A percentile compares a stretch with the other conserved stretches of the same genome.
phyloP scores from a whole-genome alignment of 192 early-diverging fungal genomes.

The Coemansia sp. region DNA sequence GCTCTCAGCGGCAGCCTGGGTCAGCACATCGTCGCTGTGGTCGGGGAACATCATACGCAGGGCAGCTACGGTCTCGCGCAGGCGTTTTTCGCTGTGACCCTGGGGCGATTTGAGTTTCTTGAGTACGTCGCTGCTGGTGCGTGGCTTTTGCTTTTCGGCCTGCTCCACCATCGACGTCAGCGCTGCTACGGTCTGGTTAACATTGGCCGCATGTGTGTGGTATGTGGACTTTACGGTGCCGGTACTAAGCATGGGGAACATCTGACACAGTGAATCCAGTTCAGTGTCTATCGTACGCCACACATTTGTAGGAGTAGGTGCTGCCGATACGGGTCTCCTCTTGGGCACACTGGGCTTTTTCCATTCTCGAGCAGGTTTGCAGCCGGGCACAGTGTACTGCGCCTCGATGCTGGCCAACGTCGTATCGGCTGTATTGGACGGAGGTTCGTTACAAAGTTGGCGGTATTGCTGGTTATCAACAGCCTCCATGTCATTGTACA shows the following conservation, averaged over 20 bases:
- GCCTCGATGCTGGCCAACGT: conserved; percentile 33
- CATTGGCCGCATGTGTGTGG: conserved; percentile 38
- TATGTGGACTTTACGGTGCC: conserved; percentile 35
- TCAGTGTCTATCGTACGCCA: conserved; percentile 42
- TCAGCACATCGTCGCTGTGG: conserved; percentile 10
- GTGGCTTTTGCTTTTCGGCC: neutral
- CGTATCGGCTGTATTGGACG: neutral
- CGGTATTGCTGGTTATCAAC: conserved; percentile 36
- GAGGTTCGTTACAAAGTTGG: neutral
- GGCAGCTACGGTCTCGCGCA: neutral
- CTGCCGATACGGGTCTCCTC: neutral
- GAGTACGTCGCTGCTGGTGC: neutral
- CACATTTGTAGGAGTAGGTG: conserved; percentile 22
- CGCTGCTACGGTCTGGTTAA: conserved; percentile 11
- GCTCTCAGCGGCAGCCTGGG: conserved; percentile 17
- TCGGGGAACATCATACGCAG: conserved; percentile 35
- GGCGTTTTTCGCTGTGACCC: neutral
- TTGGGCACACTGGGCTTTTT: conserved; percentile 14
- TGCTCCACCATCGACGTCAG: conserved; percentile 16
- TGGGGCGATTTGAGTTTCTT: neutral
- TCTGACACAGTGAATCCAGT: conserved; percentile 27
- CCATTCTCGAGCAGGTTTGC: conserved; percentile 3
- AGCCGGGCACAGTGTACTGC: conserved; percentile 26
- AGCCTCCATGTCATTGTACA: conserved; percentile 44
- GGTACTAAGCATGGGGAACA: conserved; percentile 39